Evolutionary conservation across 345 rosid species (phyloP), one percentile per base, ranked within the genome.

Genomic region (Murraya paniculata): DNA sequence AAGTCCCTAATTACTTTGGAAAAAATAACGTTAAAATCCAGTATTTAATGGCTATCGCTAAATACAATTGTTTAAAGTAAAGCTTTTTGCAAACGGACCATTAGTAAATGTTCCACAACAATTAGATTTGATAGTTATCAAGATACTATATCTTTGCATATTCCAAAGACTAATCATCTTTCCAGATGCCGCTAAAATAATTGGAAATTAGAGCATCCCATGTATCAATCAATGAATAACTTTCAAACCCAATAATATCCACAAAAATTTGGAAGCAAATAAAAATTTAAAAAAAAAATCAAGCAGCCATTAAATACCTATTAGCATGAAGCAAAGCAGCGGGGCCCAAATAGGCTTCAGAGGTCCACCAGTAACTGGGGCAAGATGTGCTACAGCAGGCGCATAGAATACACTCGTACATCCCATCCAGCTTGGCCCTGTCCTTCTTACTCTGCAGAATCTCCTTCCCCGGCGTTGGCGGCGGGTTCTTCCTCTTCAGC

Each of bases 311-410:
- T 78, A 3, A 13, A 45, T 45, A 93, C 98, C 99, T 87, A 53
- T 95, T 95, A 38, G 99, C 99, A 25, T 95, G 97, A 33, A 95
- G 94, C 87, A 95, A 82, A 71, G 97, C 96, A 61, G 98, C 99
- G 1, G 99, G 99, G 2, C 97, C 99, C 81, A 95, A 84, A 72
- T 95, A 95, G 33, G 94, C 85, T 78, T 95, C 99, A 22, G 99
- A 98, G 56, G 93, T 95, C 99, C 99, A 95, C 99, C 99, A 95
- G 70, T 95, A 95, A 65, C 99, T 95, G 36, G 99, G 99, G 82
- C 97, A 95, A 6, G 98, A 91, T 0, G 98, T 92, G 79, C 94
- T 92, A 72, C 99, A 95, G 75, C 99, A 95, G 45, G 99, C 96
- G 68, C 99, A 95, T 48, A 93, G 84, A 33, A 95, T 95, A 64